These are phyloP conservation scores for Amaranthus cruentus DNA, from an alignment of 148 eudicot genomes.

Conservation along the genomic window DNA sequence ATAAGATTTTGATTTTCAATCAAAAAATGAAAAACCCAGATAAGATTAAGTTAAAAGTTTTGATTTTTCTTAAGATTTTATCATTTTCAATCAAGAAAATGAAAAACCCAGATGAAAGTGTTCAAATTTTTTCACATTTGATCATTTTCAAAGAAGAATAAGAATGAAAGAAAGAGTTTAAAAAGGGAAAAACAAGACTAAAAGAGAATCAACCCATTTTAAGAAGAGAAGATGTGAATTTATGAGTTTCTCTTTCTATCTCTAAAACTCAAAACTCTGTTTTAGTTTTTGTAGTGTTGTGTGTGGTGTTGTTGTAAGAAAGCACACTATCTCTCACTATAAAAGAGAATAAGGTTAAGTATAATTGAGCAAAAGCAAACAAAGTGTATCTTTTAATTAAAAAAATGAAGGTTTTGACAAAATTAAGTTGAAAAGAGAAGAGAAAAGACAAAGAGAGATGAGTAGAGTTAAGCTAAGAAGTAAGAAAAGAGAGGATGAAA, in stretches of 20 bases:
- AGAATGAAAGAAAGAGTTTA: neutral
- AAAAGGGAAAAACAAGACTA: neutral
- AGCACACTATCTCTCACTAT: slow-evolving; percentile 19
- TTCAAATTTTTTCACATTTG: neutral
- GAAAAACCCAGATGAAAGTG: neutral
- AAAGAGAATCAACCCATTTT: slow-evolving; percentile 24
- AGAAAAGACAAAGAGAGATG: slow-evolving; percentile 17
- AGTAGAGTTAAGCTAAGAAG: slow-evolving; percentile 10
- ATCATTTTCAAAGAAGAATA: neutral
- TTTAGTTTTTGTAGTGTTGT: slow-evolving; percentile 1
- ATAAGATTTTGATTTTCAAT: slow-evolving; percentile 17
- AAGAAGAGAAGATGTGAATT: slow-evolving; percentile 18
- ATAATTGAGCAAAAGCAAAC: slow-evolving; percentile 35
- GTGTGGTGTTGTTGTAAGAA: slow-evolving; percentile 17
- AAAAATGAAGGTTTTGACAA: neutral
- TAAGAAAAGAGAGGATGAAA: neutral
- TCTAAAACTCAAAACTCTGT: neutral
- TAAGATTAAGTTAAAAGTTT: slow-evolving; percentile 4
- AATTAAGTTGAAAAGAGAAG: slow-evolving; percentile 12
- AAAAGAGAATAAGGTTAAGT: slow-evolving; percentile 7
- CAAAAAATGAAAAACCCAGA: slow-evolving; percentile 14
- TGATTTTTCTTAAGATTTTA: slow-evolving; percentile 1
- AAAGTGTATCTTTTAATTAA: slow-evolving; percentile 29
- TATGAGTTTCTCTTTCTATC: neutral
- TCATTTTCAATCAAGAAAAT: neutral